phyloP scores from a whole-genome alignment of 192 early-diverging fungal genomes.

The Backusella parvicylindrica region DNA sequence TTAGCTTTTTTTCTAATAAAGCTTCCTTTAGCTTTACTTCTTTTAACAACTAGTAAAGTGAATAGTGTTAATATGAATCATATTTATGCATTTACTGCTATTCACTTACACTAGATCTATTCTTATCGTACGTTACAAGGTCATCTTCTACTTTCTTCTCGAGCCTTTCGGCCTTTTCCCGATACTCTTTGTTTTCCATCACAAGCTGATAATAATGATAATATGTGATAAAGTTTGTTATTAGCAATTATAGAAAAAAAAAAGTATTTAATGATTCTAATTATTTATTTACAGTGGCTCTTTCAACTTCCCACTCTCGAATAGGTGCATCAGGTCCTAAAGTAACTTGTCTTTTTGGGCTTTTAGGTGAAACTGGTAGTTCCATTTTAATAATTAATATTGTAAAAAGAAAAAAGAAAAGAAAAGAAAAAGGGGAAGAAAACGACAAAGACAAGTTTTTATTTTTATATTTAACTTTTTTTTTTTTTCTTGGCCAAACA shows the following conservation, averaged over 20 bases:
- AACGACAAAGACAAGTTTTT: background rate
- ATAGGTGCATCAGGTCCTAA: constrained; percentile 11
- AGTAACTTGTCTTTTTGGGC: background rate
- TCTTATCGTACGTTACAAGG: constrained; percentile 5
- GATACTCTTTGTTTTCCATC: constrained; percentile 1
- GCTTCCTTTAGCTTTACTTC: constrained; percentile 15
- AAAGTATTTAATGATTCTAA: background rate
- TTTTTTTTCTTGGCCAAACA: background rate
- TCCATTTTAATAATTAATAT: constrained; percentile 5
- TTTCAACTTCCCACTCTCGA: constrained; percentile 18
- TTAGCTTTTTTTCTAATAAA: constrained; percentile 1
- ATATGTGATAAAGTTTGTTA: background rate
- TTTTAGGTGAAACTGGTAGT: background rate
- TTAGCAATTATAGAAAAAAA: background rate
- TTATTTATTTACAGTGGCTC: constrained; percentile 11
- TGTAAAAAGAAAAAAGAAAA: background rate
- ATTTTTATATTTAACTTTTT: background rate
- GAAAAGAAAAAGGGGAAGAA: background rate
- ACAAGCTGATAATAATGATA: background rate
- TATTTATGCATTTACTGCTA: background rate
- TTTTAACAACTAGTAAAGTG: background rate
- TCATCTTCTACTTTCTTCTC: constrained; percentile 9
- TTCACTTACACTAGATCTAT: constrained; percentile 7
- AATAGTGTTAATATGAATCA: background rate
- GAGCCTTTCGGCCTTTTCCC: background rate